These are phyloP conservation scores for Kappamyces sp. DNA, from an alignment of 192 early-diverging fungal species.

Conservation along the genomic window DNA sequence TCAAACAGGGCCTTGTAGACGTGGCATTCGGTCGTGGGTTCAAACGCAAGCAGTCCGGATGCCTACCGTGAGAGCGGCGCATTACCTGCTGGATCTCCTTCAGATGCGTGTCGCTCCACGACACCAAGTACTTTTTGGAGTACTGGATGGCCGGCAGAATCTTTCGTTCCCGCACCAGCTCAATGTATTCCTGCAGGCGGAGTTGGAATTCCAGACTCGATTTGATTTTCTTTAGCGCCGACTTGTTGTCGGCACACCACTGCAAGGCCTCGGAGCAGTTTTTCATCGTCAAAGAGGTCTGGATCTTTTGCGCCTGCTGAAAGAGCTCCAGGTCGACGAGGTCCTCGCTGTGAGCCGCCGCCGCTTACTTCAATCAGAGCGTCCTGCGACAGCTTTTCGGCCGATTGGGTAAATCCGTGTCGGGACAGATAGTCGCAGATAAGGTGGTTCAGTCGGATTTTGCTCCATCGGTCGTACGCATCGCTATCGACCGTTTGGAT, in stretches of 20 bases:
- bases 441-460: conserved; percentile 76
- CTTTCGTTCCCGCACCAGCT: conserved; percentile 65
- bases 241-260: conserved; percentile 94
- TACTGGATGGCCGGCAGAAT: conserved; percentile 74
- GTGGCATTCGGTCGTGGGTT: conserved; percentile 65
- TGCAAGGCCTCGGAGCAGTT: conserved; percentile 82
- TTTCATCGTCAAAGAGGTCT: conserved; percentile 65
- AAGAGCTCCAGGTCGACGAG: conserved; percentile 91
- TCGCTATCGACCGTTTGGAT: conserved; percentile 60
- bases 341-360: conserved; percentile 37
- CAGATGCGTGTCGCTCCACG: conserved; percentile 70
- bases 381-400: conserved; percentile 57
- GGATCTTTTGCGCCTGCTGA: conserved; percentile 69
- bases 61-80: conserved; percentile 15
- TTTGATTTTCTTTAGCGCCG: conserved; percentile 82
- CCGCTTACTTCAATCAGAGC: conserved; percentile 55
- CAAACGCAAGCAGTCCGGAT: conserved; percentile 72
- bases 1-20: conserved; percentile 78
- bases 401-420: conserved; percentile 73
- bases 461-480: conserved; percentile 80
- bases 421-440: conserved; percentile 95
- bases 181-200: conserved; percentile 90
- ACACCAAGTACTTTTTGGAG: conserved; percentile 73
- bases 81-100: conserved; percentile 84
- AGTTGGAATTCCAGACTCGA: conserved; percentile 90